A percentile compares a stretch with the other conserved stretches of the same genome.
phyloP scores from a whole-genome alignment of 345 rosid species.

The Ailanthus altissimus region DNA sequence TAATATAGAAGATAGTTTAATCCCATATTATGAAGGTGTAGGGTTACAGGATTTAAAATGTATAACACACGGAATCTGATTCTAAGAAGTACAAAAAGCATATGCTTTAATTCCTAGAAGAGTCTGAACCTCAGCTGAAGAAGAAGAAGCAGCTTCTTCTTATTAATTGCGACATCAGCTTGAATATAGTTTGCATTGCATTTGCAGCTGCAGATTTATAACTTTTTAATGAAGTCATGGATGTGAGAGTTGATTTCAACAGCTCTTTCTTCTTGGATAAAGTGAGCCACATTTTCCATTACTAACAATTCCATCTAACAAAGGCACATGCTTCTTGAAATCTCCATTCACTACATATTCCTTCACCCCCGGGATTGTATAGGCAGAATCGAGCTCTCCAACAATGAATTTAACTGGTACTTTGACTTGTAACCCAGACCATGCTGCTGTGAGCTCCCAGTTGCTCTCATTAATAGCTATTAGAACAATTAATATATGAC shows the following conservation, averaged over 20 bases:
- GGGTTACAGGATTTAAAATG: too few relatives aligned
- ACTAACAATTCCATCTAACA: slow-evolving; percentile 55
- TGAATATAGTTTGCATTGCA: not conserved
- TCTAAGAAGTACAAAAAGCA: too few relatives aligned
- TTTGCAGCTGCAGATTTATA: slow-evolving; percentile 21
- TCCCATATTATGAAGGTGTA: too few relatives aligned
- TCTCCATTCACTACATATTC: slow-evolving; percentile 50
- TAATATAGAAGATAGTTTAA: too few relatives aligned
- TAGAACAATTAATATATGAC: too few relatives aligned
- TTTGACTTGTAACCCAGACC: slow-evolving; percentile 37
- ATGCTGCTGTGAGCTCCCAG: slow-evolving; percentile 72
- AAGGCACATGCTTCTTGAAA: slow-evolving; percentile 56
- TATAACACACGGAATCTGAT: too few relatives aligned
- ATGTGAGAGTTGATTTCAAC: slow-evolving; percentile 57
- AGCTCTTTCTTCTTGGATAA: slow-evolving; percentile 48
- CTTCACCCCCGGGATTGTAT: slow-evolving; percentile 59
- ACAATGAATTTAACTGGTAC: slow-evolving; percentile 59
- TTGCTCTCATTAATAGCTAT: slow-evolving; percentile 43
- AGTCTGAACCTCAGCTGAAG: too few relatives aligned
- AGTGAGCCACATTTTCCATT: slow-evolving; percentile 64
- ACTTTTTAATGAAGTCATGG: slow-evolving; percentile 50
- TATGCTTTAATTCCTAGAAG: too few relatives aligned
- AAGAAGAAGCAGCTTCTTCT: too few relatives aligned
- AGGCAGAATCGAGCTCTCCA: slow-evolving; percentile 62
- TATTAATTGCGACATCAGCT: too few relatives aligned